phyloP scores from a whole-genome alignment of 768 basidiomycete genomes.

The Lactarius akahatsu region DNA sequence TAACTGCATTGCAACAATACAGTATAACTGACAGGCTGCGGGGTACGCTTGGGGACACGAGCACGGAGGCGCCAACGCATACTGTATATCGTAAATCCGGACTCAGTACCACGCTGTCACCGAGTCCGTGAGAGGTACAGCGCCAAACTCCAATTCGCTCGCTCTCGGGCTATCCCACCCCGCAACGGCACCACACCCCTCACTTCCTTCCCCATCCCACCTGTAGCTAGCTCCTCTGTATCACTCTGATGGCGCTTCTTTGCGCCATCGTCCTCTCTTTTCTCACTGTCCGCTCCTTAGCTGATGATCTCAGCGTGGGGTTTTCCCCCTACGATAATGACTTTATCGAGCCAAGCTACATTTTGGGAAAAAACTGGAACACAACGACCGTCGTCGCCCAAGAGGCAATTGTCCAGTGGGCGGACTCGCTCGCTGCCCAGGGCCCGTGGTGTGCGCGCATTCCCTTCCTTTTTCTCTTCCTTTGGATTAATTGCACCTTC shows the following conservation, averaged over 20 bases:
- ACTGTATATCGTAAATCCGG: not conserved
- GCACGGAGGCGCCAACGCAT: not conserved
- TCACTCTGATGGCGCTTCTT: slow-evolving; percentile 1
- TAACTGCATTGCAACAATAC: not conserved
- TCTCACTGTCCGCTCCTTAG: slow-evolving; percentile 18
- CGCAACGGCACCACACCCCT: not conserved
- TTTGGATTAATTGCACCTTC: not conserved
- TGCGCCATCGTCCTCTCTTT: slow-evolving; percentile 15
- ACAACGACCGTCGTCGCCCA: slow-evolving; percentile 21
- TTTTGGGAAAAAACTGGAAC: slow-evolving; percentile 23
- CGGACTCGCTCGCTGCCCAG: slow-evolving; percentile 24
- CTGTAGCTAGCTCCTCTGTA: not conserved
- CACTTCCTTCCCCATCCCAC: not conserved
- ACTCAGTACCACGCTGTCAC: slow-evolving; percentile 33
- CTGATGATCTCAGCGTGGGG: slow-evolving; percentile 3
- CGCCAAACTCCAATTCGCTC: slow-evolving; percentile 29
- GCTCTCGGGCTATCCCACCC: not conserved
- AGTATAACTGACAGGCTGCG: not conserved
- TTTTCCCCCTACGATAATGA: slow-evolving; percentile 24
- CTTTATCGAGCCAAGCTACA: slow-evolving; percentile 25
- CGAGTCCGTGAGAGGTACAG: slow-evolving; percentile 24
- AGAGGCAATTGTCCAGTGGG: slow-evolving; percentile 27
- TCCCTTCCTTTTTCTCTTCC: not conserved
- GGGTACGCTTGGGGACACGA: not conserved
- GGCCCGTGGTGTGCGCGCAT: slow-evolving; percentile 28